Percentiles rank a stretch among this genome's conserved stretches.
These are phyloP conservation scores for Rhododendron vialii DNA, from an alignment of 148 eudicot species.

Conservation along the genomic window DNA sequence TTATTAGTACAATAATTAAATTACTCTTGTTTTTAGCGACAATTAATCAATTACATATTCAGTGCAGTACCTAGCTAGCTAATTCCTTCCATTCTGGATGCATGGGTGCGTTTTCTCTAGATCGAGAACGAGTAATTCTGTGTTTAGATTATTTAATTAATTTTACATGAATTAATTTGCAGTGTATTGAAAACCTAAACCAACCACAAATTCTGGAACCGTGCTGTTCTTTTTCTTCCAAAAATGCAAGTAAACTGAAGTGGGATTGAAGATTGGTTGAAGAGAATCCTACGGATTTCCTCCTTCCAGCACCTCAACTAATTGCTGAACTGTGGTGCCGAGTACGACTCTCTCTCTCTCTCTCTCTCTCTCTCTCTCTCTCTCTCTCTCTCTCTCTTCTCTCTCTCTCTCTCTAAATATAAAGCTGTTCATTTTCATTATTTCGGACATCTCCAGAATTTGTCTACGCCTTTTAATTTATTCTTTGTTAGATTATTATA, in stretches of 20 bases:
- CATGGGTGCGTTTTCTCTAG: too few relatives aligned
- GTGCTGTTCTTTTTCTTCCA: slow-evolving; percentile 12
- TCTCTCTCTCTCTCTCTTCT: neutral
- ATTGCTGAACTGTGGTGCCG: slow-evolving; percentile 24
- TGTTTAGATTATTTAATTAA: too few relatives aligned
- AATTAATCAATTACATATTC: too few relatives aligned
- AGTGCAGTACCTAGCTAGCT: too few relatives aligned
- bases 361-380: neutral
- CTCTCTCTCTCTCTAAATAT: neutral
- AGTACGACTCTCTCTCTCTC: slow-evolving; percentile 19
- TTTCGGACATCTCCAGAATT: too few relatives aligned
- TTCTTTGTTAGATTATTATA: too few relatives aligned
- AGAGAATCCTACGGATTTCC: slow-evolving; percentile 4
- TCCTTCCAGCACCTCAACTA: neutral
- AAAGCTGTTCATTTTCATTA: too few relatives aligned
- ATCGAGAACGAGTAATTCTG: too few relatives aligned
- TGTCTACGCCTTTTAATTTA: too few relatives aligned
- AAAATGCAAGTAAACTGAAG: neutral
- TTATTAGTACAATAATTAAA: too few relatives aligned
- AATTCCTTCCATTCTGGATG: too few relatives aligned
- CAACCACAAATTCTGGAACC: slow-evolving; percentile 26
- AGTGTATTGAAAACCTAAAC: slow-evolving; percentile 27
- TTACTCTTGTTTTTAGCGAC: neutral
- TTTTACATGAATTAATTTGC: neutral
- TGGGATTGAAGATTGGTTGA: slow-evolving; percentile 4